Base-by-base conservation (phyloP, 495 filamentous ascomycete genomes). In the Trichodelitschia bisporula region DNA sequence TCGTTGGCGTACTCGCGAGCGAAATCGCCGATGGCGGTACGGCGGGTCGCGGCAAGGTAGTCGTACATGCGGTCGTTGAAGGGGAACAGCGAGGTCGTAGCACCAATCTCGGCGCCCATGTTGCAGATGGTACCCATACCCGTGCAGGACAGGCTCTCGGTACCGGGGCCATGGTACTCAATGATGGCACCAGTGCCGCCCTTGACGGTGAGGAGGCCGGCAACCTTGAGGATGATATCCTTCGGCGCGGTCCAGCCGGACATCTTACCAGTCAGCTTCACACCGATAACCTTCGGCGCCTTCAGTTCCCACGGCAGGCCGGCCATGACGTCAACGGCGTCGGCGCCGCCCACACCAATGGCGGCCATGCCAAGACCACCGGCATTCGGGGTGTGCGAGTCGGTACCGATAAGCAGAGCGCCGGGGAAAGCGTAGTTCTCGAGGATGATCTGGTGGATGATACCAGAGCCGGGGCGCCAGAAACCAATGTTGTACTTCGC, bases 401-500 rank as follows among this genome's bases (percentile, higher is more conserved):
- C 86, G 47, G 86, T 97, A 54, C 86, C 86, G 55, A 97, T 95
- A 57, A 97, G 66, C 36, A 97, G 67, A 66, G 73, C 83, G 66
- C 86, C 86, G 41, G 86, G 86, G 71, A 95, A 86, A 52, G 79
- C 83, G 51, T 95, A 95, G 66, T 95, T 95, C 64, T 97, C 86
- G 24, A 97, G 65, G 40, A 97, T 55, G 47, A 95, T 95, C 63
- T 97, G 86, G 58, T 97, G 86, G 48, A 97, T 97, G 59, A 97
- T 97, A 66, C 86, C 86, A 45, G 86, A 95, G 36, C 86, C 86
- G 38, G 86, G 89, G 51, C 64, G 75, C 86, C 86, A 97, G 72
- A 97, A 97, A 61, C 89, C 89, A 49, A 97, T 95, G 61, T 92
- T 83, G 66, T 95, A 97, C 64, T 93, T 97, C 40, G 82, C 86